A percentile compares a stretch with the other conserved stretches of the same genome.
Evolutionary conservation across 2,329 filamentous ascomycete genomes (phyloP).

Genomic region (Nemania sp.): DNA sequence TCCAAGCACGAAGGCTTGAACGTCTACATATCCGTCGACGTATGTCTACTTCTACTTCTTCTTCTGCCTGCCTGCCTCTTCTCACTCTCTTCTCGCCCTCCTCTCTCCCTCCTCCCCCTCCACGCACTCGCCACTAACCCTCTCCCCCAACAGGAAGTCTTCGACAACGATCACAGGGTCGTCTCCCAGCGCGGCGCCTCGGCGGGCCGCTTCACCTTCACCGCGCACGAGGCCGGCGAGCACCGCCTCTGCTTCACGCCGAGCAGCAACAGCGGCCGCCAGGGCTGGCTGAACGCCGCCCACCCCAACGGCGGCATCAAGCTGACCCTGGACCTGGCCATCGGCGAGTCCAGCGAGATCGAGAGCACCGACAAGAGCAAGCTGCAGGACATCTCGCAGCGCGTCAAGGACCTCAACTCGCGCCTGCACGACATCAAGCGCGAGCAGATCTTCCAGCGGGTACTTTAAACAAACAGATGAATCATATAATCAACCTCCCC

Average conservation of each 20-base stretch:
- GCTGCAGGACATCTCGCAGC: conserved; percentile 84
- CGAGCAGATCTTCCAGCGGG: conserved; percentile 96
- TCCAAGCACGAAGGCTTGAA: conserved; percentile 73
- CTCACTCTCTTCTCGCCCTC: no score
- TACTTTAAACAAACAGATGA: conserved; percentile 58
- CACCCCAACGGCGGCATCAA: conserved; percentile 76
- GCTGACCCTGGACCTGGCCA: conserved; percentile 85
- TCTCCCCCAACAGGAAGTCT: conserved; percentile 70
- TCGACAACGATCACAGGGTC: conserved; percentile 97
- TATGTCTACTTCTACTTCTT: conserved; percentile 47
- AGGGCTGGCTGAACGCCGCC: conserved; percentile 72
- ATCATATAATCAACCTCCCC: no score
- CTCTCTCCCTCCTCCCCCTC: not conserved
- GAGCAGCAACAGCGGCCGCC: conserved; percentile 69
- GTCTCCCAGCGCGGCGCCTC: conserved; percentile 80
- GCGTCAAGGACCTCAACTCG: conserved; percentile 86
- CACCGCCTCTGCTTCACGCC: conserved; percentile 95
- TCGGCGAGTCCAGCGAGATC: conserved; percentile 92
- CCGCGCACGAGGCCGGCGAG: conserved; percentile 89
- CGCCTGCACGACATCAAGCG: conserved; percentile 85
- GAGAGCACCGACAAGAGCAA: conserved; percentile 93
- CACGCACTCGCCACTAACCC: no score
- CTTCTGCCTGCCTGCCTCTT: no score
- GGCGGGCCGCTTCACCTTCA: conserved; percentile 91
- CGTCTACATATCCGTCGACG: conserved; percentile 90